These are phyloP conservation scores for Endogone sp. DNA, from an alignment of 192 early-diverging fungal species.

Conservation along the genomic window DNA sequence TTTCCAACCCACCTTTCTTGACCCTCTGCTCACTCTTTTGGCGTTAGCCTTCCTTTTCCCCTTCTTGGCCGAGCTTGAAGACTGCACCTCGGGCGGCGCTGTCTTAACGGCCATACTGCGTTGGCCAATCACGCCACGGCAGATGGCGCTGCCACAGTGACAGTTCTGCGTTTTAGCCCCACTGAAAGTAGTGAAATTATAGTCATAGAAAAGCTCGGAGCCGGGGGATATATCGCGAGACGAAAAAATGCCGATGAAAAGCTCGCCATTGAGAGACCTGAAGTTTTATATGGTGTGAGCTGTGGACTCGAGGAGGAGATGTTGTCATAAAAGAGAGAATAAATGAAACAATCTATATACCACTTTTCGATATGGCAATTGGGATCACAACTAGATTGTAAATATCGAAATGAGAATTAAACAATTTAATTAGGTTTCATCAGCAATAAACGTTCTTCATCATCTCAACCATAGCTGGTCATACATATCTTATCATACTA, in stretches of 20 bases:
- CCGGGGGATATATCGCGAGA: slow-evolving; percentile 59
- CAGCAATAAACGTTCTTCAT: neutral
- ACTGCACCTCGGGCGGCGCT: too few species aligned
- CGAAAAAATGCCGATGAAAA: slow-evolving; percentile 71
- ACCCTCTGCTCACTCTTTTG: too few species aligned
- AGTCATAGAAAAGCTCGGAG: slow-evolving; percentile 80
- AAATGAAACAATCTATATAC: slow-evolving; percentile 34
- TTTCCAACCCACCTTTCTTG: too few species aligned
- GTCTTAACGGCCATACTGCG: slow-evolving; percentile 14
- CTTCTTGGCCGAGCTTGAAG: too few species aligned
- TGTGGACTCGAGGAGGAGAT: too few species aligned
- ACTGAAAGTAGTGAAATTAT: slow-evolving; percentile 72
- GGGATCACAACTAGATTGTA: slow-evolving; percentile 63
- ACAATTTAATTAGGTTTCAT: neutral
- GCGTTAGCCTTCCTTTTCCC: too few species aligned
- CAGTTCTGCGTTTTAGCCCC: slow-evolving; percentile 60
- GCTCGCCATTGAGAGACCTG: slow-evolving; percentile 66
- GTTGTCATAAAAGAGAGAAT: slow-evolving; percentile 14
- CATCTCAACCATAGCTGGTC: neutral
- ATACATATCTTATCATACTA: slow-evolving; percentile 4
- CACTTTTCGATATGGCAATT: slow-evolving; percentile 92
- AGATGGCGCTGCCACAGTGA: slow-evolving; percentile 62
- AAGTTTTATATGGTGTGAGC: neutral
- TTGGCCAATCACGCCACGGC: slow-evolving; percentile 62
- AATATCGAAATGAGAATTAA: too few species aligned